These are phyloP conservation scores for Coriaria nepalensis DNA, from an alignment of 306 rosid genomes.

Conservation along the genomic window DNA sequence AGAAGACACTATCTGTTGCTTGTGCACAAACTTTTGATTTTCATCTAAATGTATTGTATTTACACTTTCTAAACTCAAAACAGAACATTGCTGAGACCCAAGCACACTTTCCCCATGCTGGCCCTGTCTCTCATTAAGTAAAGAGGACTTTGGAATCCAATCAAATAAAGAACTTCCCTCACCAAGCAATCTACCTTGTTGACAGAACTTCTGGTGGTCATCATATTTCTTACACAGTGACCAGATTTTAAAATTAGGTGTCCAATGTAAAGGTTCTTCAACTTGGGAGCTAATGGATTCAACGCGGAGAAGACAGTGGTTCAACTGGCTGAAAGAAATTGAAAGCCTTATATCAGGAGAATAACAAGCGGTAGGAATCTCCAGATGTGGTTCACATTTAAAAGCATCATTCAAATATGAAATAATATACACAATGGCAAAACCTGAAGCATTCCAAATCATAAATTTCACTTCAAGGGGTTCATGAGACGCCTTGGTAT, in stretches of 20 bases:
- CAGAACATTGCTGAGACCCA: conserved; percentile 15
- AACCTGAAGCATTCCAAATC: conserved; percentile 67
- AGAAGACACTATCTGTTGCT: conserved; percentile 42
- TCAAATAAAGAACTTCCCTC: conserved; percentile 33
- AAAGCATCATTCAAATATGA: conserved; percentile 40
- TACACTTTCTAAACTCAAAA: conserved; percentile 22
- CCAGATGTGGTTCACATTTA: conserved; percentile 40
- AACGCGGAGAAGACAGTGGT: conserved; percentile 34
- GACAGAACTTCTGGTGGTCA: conserved; percentile 24
- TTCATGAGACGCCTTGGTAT: conserved; percentile 18
- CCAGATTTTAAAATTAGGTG: conserved; percentile 51
- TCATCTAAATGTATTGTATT: conserved; percentile 7
- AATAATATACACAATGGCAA: conserved; percentile 39
- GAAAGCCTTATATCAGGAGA: conserved; percentile 32
- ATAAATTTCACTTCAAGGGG: conserved; percentile 24
- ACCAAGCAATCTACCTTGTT: conserved; percentile 34
- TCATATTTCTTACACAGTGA: conserved; percentile 28
- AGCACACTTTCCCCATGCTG: conserved; percentile 17
- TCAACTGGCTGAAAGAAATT: conserved; percentile 35
- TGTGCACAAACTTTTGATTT: conserved; percentile 21
- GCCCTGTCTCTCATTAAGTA: conserved; percentile 15
- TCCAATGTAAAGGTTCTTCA: conserved; percentile 67
- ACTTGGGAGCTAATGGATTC: conserved; percentile 47
- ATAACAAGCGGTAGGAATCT: conserved; percentile 48
- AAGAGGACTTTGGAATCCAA: conserved; percentile 35